These are phyloP conservation scores for Claviceps citrina DNA, from an alignment of 2,329 filamentous ascomycete genomes.

Conservation along the genomic window DNA sequence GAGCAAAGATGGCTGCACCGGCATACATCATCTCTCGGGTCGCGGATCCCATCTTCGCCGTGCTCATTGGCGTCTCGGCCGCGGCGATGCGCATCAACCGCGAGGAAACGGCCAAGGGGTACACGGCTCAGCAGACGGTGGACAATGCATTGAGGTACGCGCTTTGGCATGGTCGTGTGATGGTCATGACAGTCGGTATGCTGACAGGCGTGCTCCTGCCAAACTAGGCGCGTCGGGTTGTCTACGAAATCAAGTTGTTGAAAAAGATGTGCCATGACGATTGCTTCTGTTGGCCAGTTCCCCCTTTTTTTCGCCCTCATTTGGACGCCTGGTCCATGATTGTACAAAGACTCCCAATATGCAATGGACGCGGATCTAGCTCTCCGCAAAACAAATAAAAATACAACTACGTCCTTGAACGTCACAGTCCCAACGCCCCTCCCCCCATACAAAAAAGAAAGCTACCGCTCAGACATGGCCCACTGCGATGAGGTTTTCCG, in stretches of 20 bases:
- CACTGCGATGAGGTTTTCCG: no score
- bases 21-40: conserved; percentile 45
- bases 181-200: no score
- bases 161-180: conserved; percentile 6
- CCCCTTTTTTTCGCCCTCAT: neutral
- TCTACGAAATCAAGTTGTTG: conserved; percentile 9
- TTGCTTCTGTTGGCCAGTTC: neutral
- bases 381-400: neutral
- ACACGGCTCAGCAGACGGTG: conserved; percentile 33
- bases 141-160: conserved; percentile 28
- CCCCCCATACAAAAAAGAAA: no score
- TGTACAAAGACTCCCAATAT: neutral
- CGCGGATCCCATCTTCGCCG: conserved; percentile 43
- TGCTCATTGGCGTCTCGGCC: conserved; percentile 40
- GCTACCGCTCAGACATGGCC: no score
- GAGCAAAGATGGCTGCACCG: conserved; percentile 31
- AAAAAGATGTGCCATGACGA: neutral
- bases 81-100: conserved; percentile 43
- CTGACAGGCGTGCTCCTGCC: no score
- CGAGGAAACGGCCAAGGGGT: conserved; percentile 43
- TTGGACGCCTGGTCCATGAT: neutral
- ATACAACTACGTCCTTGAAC: no score
- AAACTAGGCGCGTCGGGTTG: conserved; percentile 11
- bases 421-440: no score
- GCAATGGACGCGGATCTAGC: neutral